Base-by-base conservation (phyloP, 1,139 yeast species). In the Yamadazyma epiphylla region DNA sequence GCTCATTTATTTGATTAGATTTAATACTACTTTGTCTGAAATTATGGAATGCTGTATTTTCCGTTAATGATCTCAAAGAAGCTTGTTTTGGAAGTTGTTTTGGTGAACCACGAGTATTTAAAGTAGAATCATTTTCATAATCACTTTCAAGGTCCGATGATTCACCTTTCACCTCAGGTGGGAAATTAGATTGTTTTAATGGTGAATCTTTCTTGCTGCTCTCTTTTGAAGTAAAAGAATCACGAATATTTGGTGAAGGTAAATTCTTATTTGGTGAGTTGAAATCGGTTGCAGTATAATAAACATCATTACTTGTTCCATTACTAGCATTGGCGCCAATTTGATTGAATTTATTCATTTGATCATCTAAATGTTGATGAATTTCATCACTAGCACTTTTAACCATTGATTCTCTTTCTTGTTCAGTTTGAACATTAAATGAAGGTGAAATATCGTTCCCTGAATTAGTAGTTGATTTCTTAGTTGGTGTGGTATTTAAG, bases 1-100 rank as follows among this genome's bases (percentile, higher is more conserved):
- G 13, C 20, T n/a, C 21, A 13, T 22, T 26, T 13, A 11, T 26
- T 23, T 4, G 26, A 22, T 4, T 21, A 7, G n/a, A 12, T 13
- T 4, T 19, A 25, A 26, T 9, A 10, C 15, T 16, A 19, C 30
- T 24, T 21, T 33, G 36, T 41, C 70, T 55, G 30, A 67, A 64
- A 31, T 61, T 64, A 40, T 50, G 64, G 45, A 63, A 67, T 1
- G 69, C 72, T 1, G 74, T 67, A 34, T 66, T 66, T 22, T 64
- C 58, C 0, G 58, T 58, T 32, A 64, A 50, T 3, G 65, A 57
- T 29, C 56, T 57, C 19, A 57, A 48, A 0, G 58, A 40, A 2
- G 45, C 42, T 25, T 48, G 45, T 24, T 46, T 45, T 9, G 42
- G 27, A 9, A 40, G 28, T 15, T 37, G 31, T 12, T 39, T 43